Base-by-base conservation (phyloP, 2,329 filamentous ascomycete species). In the Talaromyces funiculosus region DNA sequence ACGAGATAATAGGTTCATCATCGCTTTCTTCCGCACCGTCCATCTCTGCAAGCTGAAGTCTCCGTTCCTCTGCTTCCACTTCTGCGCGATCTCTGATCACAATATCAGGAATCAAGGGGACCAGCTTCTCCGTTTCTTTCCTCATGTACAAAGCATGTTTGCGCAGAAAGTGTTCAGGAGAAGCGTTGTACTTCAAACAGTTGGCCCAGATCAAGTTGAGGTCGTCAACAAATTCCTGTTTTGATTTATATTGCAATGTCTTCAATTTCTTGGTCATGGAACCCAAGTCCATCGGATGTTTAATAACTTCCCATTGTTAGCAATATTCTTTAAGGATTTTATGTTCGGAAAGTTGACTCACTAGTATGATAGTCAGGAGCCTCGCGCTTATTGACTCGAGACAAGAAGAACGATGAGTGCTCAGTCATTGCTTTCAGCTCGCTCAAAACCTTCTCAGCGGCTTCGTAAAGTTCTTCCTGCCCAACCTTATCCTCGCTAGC, bases 181-280 rank as follows among this genome's bases (percentile, higher is more conserved):
- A 92, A 65, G 90, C 89, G 73, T 99, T 99, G 75, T 97, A 99
- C 69, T 89, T 92, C 60, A 99, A 81, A 73, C 94, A 99, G 71
- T 99, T 99, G 60, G 92, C 86, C 94, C 94, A 99, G 57, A 99
- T 97, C 55, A 97, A 79, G 72, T 95, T 93, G 9, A 99, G 81
- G 72, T 99, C 94, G 33, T 89, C 84, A 26, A 97, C 92, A 66
- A 99, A 99, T 24, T 99, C 94, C 63, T 90, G 85, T 78, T 99
- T 99, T 51, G 89, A 92, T 72, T 90, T 92, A 77, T 90, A 94
- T 38, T 83, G 82, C 37, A 91, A 77, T 9, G 83, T 82, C 72
- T 93, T 93, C 59, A 99, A 85, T 78, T 97, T 99, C 79, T 99
- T 99, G 64, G 95, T 96, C 92, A 99, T 97, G 53, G 87, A 88